These are phyloP conservation scores for Panaeolus cyanescens DNA, from an alignment of 768 basidiomycete species.

Conservation along the genomic window DNA sequence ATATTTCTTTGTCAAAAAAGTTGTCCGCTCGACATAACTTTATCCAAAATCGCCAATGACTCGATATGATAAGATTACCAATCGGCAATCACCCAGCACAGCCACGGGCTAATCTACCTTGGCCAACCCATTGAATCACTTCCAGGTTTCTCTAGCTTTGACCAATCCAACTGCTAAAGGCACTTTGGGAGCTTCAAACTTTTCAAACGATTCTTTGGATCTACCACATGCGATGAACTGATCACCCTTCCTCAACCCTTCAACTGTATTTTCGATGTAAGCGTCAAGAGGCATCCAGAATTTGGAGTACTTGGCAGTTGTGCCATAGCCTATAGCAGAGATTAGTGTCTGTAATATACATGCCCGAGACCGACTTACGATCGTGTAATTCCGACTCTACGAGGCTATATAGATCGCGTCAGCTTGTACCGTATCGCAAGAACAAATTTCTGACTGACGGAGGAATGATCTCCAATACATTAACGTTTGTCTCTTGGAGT, in stretches of 20 bases:
- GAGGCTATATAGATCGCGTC: constrained; percentile 32
- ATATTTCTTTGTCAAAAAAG: neutral
- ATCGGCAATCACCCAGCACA: constrained; percentile 4
- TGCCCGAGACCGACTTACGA: constrained; percentile 29
- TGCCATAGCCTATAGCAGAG: constrained; percentile 52
- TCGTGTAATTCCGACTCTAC: constrained; percentile 63
- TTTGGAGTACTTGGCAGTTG: constrained; percentile 42
- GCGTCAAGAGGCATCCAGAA: constrained; percentile 51
- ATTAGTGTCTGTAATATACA: neutral
- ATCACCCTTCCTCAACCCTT: constrained; percentile 23
- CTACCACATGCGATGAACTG: constrained; percentile 21
- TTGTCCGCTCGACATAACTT: neutral
- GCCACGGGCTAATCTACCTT: neutral
- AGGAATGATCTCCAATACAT: constrained; percentile 53
- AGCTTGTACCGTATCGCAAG: neutral
- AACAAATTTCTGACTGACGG: constrained; percentile 37
- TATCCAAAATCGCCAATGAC: constrained; percentile 10
- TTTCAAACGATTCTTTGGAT: constrained; percentile 20
- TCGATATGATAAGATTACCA: constrained; percentile 15
- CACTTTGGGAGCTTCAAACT: constrained; percentile 28
- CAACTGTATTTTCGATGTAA: constrained; percentile 35
- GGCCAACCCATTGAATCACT: neutral
- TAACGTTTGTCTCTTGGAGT: constrained; percentile 49
- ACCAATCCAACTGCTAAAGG: too few species aligned
- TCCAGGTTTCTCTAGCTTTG: neutral